Evolutionary conservation across 2,329 filamentous ascomycete species (phyloP).

Genomic region (Talaromyces piceae): DNA sequence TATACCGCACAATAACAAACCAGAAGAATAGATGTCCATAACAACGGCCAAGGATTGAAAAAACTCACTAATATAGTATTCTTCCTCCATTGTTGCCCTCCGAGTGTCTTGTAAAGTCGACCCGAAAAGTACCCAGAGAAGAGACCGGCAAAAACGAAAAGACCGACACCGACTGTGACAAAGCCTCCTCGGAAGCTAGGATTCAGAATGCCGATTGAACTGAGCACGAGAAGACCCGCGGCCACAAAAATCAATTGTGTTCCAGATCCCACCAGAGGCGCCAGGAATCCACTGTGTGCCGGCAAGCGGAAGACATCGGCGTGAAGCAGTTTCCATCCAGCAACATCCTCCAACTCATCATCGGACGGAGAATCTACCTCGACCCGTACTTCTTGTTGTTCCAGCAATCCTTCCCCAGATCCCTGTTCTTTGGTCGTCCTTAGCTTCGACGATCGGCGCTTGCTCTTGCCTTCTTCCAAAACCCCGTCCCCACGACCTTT

Average conservation of each 20-base stretch:
- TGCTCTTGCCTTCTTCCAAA: slow-evolving; percentile 60
- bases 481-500: slow-evolving; percentile 62
- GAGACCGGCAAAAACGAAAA: slow-evolving; percentile 75
- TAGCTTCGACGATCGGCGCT: slow-evolving; percentile 38
- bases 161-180: slow-evolving; percentile 70
- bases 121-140: slow-evolving; percentile 86
- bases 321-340: slow-evolving; percentile 82
- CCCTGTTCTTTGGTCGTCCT: slow-evolving; percentile 44
- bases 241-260: slow-evolving; percentile 82
- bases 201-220: slow-evolving; percentile 70
- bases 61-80: slow-evolving; percentile 59
- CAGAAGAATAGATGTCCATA: too few relatives aligned
- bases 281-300: slow-evolving; percentile 61
- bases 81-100: slow-evolving; percentile 63
- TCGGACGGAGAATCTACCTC: slow-evolving; percentile 55
- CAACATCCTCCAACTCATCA: slow-evolving; percentile 70
- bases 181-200: slow-evolving; percentile 87
- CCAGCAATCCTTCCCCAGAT: slow-evolving; percentile 48
- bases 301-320: slow-evolving; percentile 81
- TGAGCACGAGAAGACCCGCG: slow-evolving; percentile 61
- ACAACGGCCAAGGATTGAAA: too few relatives aligned
- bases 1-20: too few relatives aligned
- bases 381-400: slow-evolving; percentile 48
- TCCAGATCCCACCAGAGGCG: slow-evolving; percentile 74
- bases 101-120: slow-evolving; percentile 75